Evolutionary conservation across 345 rosid genomes (phyloP), one percentile per base, ranked within the genome.

Genomic region (Passiflora organensis): DNA sequence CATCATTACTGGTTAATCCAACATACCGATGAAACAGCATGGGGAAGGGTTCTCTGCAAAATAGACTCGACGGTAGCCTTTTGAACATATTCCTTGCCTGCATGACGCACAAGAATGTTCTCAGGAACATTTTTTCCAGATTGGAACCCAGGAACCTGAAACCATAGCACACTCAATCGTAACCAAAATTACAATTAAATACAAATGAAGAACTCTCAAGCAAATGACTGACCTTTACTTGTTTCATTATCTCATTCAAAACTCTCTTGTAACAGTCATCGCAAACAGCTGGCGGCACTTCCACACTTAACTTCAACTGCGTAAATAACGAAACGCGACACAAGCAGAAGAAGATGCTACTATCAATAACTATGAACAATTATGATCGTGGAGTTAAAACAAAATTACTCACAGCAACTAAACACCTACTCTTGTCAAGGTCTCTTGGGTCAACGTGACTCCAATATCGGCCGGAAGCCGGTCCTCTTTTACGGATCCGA

Each of bases 41-140:
- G 96, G 37, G 96, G 98, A 67, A 91, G 95, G 47, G 98, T 91
- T 77, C 96, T 80, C 76, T 88, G 75, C 79, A 91, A 49, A 55
- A 91, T 82, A 55, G 98, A 82, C 67, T 91, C 98, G 57, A 88
- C 77, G 1, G 86, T 76, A 51, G 98, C 98, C 73, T 71, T 78
- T 62, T 75, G 78, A 62, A 91, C 80, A 71, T 74, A 72, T 65
- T 67, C 69, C 72, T 80, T 80, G 59, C 98, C 95, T 42, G 83
- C 78, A 60, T 82, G 80, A 72, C 76, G 70, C 20, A 91, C 49
- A 70, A 88, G 86, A 55, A 87, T 59, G 65, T 78, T 69, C 76
- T 91, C 95, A 0, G 98, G 96, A 55, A 85, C 82, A 46, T 44
- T 65, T 75, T 80, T 73, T 42, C 93, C 84, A 19, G 96, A 91